These are phyloP conservation scores for Conringia planisiliqua DNA, from an alignment of 345 rosid species.

Conservation along the genomic window DNA sequence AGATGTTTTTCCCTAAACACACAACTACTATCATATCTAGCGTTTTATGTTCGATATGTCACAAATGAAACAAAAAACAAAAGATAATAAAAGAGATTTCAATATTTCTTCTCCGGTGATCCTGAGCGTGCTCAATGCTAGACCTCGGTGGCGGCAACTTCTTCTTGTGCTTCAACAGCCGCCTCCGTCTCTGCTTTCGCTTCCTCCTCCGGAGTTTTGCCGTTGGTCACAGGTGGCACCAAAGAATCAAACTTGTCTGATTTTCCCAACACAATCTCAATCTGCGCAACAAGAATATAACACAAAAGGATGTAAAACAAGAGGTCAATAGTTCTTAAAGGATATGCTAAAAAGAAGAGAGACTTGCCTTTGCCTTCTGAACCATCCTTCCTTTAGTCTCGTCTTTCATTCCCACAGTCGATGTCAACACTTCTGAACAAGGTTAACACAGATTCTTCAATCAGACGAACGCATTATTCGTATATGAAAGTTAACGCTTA, in stretches of 20 bases:
- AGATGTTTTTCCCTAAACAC: background rate
- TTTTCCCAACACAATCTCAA: slow-evolving; percentile 72
- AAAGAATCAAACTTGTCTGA: slow-evolving; percentile 69
- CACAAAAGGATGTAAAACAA: background rate
- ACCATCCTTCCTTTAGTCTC: slow-evolving; percentile 68
- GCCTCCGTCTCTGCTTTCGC: slow-evolving; percentile 27
- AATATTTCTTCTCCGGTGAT: background rate
- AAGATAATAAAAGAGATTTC: background rate
- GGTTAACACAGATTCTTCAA: background rate
- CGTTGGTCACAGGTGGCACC: slow-evolving; percentile 41
- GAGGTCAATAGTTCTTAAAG: background rate
- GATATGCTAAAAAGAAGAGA: background rate
- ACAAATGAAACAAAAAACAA: slow-evolving; percentile 26
- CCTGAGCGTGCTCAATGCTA: slow-evolving; percentile 28
- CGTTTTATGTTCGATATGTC: slow-evolving; percentile 30
- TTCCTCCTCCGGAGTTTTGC: slow-evolving; percentile 25
- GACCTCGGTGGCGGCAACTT: slow-evolving; percentile 25
- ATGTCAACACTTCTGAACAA: slow-evolving; percentile 72
- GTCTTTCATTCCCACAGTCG: slow-evolving; percentile 84
- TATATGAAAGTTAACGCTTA: background rate
- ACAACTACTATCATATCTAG: slow-evolving; percentile 18
- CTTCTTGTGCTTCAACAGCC: slow-evolving; percentile 13
- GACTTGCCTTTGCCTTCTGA: slow-evolving; percentile 83
- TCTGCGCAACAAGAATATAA: slow-evolving; percentile 26
- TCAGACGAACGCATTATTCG: background rate